These are phyloP conservation scores for Poteriospumella lacustris DNA, from an alignment of 108 stramenopile genomes.

Conservation along the genomic window DNA sequence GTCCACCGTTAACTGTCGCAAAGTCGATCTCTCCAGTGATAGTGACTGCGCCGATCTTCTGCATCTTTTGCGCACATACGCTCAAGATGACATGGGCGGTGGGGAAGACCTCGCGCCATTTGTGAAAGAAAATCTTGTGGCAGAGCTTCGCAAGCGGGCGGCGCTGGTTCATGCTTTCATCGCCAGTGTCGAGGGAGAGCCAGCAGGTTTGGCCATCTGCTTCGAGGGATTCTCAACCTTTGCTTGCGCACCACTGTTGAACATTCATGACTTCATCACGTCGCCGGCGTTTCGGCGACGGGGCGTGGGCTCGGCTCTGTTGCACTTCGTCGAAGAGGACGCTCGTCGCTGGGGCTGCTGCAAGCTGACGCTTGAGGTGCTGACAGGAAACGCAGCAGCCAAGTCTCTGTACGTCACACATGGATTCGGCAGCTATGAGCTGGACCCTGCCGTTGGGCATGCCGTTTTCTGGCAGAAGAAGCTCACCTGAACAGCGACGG, in stretches of 20 bases:
- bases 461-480: slow-evolving; percentile 20
- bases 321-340: background rate
- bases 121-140: background rate
- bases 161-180: background rate
- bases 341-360: background rate
- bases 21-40: no score
- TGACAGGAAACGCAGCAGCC: background rate
- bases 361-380: slow-evolving; percentile 1
- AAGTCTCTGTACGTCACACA: background rate
- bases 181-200: background rate
- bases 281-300: background rate
- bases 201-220: background rate
- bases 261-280: background rate
- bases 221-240: slow-evolving; percentile 18
- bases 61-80: background rate
- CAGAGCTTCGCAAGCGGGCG: background rate
- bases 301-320: background rate
- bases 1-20: no score
- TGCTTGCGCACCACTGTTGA: background rate
- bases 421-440: background rate
- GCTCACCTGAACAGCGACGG: no score
- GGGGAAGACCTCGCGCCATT: background rate
- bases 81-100: background rate
- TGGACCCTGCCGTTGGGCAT: background rate
- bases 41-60: no score